Conservation (phyloP, 129 eudicot genomes). For the Mikania micrantha region DNA sequence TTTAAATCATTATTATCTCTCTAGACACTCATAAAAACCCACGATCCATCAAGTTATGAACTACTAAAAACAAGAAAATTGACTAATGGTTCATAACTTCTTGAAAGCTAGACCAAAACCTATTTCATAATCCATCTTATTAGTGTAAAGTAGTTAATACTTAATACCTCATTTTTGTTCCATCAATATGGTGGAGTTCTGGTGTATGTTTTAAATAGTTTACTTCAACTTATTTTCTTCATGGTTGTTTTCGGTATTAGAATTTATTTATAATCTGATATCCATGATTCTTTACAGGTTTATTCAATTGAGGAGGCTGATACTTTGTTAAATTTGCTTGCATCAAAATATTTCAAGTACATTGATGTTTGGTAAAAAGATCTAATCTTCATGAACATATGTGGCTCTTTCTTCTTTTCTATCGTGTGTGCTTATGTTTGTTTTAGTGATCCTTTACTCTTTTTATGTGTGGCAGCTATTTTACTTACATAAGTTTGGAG, state of each 20-base stretch:
- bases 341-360: constrained; percentile 66
- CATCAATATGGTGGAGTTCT: not conserved
- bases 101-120: not conserved
- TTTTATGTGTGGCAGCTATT: constrained; percentile 46
- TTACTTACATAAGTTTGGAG: constrained; percentile 73
- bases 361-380: constrained; percentile 59
- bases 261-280: not conserved
- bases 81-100: not conserved
- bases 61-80: not conserved
- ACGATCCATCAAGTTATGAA: not conserved
- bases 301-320: constrained; percentile 40
- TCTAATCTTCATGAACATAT: constrained; percentile 7
- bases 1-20: not conserved
- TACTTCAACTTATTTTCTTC: not conserved
- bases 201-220: not conserved
- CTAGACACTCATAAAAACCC: not conserved
- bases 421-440: not conserved
- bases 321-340: constrained; percentile 47
- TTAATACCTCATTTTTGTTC: not conserved
- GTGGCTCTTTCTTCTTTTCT: not conserved
- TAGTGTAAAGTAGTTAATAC: not conserved
- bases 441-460: not conserved
- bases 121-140: not conserved
- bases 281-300: constrained; percentile 42
- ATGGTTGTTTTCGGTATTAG: not conserved